Evolutionary conservation across 129 eudicot genomes (phyloP).

Genomic region (Lonicera japonica): DNA sequence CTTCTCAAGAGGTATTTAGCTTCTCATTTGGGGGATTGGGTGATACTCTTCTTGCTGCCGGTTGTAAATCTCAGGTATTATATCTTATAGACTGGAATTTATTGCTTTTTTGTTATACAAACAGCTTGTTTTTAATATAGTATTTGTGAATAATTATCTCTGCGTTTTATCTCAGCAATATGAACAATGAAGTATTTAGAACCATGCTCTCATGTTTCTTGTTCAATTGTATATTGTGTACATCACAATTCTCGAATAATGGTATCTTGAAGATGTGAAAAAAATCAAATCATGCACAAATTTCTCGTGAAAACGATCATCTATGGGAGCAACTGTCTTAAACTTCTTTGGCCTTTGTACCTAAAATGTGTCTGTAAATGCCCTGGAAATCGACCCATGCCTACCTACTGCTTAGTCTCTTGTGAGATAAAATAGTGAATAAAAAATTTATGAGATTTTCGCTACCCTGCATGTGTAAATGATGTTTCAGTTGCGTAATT

Average conservation of each 20-base stretch:
- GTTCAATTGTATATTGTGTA: not conserved
- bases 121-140: not conserved
- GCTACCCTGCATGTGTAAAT: too few species aligned
- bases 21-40: slow-evolving; percentile 76
- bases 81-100: not conserved
- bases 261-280: too few species aligned
- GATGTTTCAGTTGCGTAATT: too few species aligned
- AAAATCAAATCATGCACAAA: too few species aligned
- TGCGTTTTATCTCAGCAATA: not conserved
- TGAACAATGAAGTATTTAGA: not conserved
- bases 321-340: too few species aligned
- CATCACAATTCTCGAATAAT: not conserved
- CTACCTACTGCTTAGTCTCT: too few species aligned
- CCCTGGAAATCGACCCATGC: too few species aligned
- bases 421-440: too few species aligned
- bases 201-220: not conserved
- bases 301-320: too few species aligned
- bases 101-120: not conserved
- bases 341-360: too few species aligned
- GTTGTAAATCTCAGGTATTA: slow-evolving; percentile 81
- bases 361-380: too few species aligned
- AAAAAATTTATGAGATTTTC: too few species aligned
- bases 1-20: slow-evolving; percentile 75
- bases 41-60: slow-evolving; percentile 90
- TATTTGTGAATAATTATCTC: not conserved